phyloP scores from a whole-genome alignment of 2,329 filamentous ascomycete species.

The Akanthomyces lecanii region DNA sequence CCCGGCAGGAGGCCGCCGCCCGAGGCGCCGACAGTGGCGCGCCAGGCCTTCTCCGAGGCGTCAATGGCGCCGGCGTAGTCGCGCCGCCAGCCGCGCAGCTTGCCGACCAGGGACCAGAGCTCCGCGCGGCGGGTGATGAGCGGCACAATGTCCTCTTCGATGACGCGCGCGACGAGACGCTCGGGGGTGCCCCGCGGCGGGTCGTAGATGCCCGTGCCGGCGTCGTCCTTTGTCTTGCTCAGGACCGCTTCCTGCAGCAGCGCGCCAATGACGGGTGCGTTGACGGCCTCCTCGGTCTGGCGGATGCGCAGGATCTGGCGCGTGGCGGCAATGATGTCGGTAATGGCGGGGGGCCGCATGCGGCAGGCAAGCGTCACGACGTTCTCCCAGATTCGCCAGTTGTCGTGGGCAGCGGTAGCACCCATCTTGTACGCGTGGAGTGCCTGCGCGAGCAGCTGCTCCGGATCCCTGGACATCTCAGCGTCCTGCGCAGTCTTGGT shows the following conservation, averaged over 20 bases:
- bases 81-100: constrained; percentile 67
- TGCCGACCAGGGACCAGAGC: constrained; percentile 72
- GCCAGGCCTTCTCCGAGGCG: constrained; percentile 86
- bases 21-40: constrained; percentile 58
- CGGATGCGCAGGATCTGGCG: constrained; percentile 72
- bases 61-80: constrained; percentile 71
- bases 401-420: constrained; percentile 75
- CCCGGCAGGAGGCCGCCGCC: constrained; percentile 38
- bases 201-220: constrained; percentile 30
- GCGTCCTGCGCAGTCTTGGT: constrained; percentile 25
- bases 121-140: constrained; percentile 76
- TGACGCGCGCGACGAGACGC: constrained; percentile 61
- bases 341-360: constrained; percentile 67
- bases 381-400: constrained; percentile 95
- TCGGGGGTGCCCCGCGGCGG: constrained; percentile 54
- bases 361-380: constrained; percentile 82
- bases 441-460: constrained; percentile 66
- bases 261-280: constrained; percentile 65
- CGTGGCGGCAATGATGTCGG: constrained; percentile 72
- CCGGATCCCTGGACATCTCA: constrained; percentile 41
- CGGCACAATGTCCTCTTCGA: constrained; percentile 72
- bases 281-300: constrained; percentile 72
- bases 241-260: constrained; percentile 69
- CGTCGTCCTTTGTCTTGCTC: constrained; percentile 33
- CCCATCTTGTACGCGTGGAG: constrained; percentile 84